A percentile compares a stretch with the other conserved stretches of the same genome.
phyloP scores from a whole-genome alignment of 2,329 filamentous ascomycete species.

The Sclerotinia borealis region DNA sequence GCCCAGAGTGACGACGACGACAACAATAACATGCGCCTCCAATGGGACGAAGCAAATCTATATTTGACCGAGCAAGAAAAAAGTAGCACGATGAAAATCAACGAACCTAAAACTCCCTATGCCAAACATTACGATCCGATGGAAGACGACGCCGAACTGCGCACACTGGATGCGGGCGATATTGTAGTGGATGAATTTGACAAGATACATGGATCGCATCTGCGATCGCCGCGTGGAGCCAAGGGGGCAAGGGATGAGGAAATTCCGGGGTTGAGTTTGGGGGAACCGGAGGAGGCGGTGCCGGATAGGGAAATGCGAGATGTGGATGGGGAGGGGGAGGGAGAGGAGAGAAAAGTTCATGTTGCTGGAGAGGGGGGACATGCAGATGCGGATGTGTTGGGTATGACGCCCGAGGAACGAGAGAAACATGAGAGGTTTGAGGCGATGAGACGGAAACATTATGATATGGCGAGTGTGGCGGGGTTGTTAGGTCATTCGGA shows the following conservation, averaged over 20 bases:
- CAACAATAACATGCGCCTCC: slow-evolving; percentile 65
- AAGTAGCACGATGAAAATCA: slow-evolving; percentile 96
- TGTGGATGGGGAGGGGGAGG: slow-evolving; percentile 35
- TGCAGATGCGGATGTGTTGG: slow-evolving; percentile 49
- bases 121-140: slow-evolving; percentile 84
- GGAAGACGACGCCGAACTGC: slow-evolving; percentile 71
- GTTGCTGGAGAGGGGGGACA: slow-evolving; percentile 47
- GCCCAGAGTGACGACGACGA: slow-evolving; percentile 28
- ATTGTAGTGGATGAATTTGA: slow-evolving; percentile 65
- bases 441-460: slow-evolving; percentile 88
- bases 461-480: slow-evolving; percentile 97
- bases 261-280: slow-evolving; percentile 86
- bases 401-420: slow-evolving; percentile 63
- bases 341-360: slow-evolving; percentile 69
- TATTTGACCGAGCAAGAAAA: slow-evolving; percentile 96
- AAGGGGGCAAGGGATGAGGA: slow-evolving; percentile 55
- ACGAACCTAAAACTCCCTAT: slow-evolving; percentile 96
- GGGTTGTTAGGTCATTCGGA: slow-evolving; percentile 74
- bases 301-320: slow-evolving; percentile 41
- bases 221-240: neutral
- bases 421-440: slow-evolving; percentile 94
- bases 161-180: slow-evolving; percentile 61
- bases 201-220: slow-evolving; percentile 18
- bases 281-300: slow-evolving; percentile 78
- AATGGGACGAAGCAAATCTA: slow-evolving; percentile 98